Evolutionary conservation across 495 filamentous ascomycete genomes (phyloP).

Genomic region (Podospora tetraspora): DNA sequence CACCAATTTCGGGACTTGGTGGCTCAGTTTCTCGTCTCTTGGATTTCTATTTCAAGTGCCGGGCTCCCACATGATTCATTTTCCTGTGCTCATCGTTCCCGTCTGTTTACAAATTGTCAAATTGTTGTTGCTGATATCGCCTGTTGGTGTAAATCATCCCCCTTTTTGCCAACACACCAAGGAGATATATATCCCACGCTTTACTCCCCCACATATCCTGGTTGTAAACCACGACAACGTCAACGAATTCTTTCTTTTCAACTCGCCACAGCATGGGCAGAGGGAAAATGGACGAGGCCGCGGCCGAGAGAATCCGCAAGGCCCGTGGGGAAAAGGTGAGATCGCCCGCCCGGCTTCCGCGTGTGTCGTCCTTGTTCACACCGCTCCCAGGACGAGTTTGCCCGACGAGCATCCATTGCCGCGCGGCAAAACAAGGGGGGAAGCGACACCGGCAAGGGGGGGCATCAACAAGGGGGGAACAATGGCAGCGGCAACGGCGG

Average conservation of each 20-base stretch:
- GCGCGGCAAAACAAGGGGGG: conserved; percentile 33
- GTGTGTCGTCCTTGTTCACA: neutral
- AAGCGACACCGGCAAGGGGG: conserved; percentile 8
- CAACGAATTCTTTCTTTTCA: neutral
- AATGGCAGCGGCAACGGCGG: neutral
- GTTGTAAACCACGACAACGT: neutral
- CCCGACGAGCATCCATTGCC: conserved; percentile 39
- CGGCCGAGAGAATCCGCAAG: conserved; percentile 40
- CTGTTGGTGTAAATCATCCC: neutral
- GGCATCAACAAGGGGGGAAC: conserved; percentile 11
- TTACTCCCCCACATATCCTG: neutral
- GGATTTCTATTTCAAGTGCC: neutral
- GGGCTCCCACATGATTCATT: neutral
- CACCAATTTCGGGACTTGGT: neutral
- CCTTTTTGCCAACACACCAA: neutral
- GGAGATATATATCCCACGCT: neutral
- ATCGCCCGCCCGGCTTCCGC: neutral
- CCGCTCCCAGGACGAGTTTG: conserved; percentile 37
- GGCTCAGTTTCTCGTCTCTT: neutral
- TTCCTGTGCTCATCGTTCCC: neutral
- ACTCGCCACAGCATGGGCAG: conserved; percentile 28
- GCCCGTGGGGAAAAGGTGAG: conserved; percentile 37
- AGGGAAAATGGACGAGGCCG: conserved; percentile 41
- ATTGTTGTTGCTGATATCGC: neutral
- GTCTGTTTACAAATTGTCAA: neutral